Evolutionary conservation across 768 basidiomycete genomes (phyloP).

Genomic region (Pisolithus tinctorius): DNA sequence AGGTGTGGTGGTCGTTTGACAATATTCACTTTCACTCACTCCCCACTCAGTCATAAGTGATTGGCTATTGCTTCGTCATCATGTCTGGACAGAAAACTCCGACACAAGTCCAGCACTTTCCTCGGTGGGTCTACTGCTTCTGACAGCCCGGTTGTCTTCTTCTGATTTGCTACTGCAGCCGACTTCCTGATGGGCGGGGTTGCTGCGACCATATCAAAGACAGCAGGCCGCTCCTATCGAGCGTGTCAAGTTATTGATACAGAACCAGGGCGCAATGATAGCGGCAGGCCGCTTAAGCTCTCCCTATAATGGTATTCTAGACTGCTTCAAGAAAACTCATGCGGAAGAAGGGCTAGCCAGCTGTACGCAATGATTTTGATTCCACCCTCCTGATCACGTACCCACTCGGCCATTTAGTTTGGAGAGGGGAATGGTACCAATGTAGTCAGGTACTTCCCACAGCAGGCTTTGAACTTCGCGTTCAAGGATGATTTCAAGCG

Average conservation of each 20-base stretch:
- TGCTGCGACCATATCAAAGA: conserved; percentile 31
- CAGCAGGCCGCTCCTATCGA: conserved; percentile 35
- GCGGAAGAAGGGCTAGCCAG: conserved; percentile 31
- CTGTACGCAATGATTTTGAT: conserved; percentile 21
- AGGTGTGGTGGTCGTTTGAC: no score
- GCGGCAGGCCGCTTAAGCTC: conserved; percentile 28
- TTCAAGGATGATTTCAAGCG: conserved; percentile 40
- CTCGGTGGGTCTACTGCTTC: conserved; percentile 6
- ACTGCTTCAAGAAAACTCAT: conserved; percentile 30
- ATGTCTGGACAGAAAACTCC: no score
- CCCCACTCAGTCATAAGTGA: no score
- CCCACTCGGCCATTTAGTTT: conserved; percentile 24
- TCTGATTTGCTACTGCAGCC: conserved; percentile 17
- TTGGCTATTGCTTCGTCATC: no score
- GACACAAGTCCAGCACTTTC: conserved; percentile 9
- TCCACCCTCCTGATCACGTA: not conserved
- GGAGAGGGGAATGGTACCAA: conserved; percentile 42
- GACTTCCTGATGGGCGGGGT: conserved; percentile 34
- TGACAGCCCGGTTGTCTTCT: not conserved
- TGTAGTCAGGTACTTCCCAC: conserved; percentile 40
- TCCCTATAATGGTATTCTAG: conserved; percentile 32
- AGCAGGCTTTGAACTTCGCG: conserved; percentile 41
- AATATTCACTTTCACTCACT: no score
- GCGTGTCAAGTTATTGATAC: conserved; percentile 34
- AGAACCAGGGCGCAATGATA: conserved; percentile 34